phyloP scores from a whole-genome alignment of 257 asterid genomes.

The Hygrophila difformis region DNA sequence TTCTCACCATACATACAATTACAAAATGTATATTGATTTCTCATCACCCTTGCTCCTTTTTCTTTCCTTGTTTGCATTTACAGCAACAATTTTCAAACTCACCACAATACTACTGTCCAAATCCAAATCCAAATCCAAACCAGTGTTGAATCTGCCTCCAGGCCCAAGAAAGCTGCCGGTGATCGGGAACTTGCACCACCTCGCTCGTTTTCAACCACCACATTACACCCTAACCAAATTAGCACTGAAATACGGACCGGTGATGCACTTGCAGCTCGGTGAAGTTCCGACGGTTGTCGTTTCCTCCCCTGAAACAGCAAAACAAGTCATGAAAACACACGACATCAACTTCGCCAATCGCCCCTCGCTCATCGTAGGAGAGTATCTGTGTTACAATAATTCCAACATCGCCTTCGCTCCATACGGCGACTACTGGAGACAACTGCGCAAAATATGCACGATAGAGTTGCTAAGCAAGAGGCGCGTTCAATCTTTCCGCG shows the following conservation, averaged over 20 bases:
- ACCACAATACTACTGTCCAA: no score
- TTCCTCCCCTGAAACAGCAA: background rate
- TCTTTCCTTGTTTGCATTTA: no score
- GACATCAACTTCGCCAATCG: background rate
- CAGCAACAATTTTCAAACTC: no score
- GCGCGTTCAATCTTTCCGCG: background rate
- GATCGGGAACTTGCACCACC: conserved; percentile 17
- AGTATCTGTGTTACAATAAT: background rate
- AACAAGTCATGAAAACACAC: background rate
- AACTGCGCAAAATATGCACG: background rate
- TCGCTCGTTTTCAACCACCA: background rate
- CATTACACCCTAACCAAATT: conserved; percentile 9
- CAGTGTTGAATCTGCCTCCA: no score
- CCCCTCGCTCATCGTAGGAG: background rate
- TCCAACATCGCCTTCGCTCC: background rate
- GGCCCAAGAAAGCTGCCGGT: conserved; percentile 19
- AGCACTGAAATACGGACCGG: background rate
- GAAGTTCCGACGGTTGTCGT: background rate
- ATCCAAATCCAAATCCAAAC: no score
- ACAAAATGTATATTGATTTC: no score
- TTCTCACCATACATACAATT: no score
- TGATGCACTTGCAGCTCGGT: background rate
- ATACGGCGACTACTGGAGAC: conserved; percentile 4
- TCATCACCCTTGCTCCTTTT: no score
- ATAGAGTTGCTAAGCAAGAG: background rate